Base-by-base conservation (phyloP, 106 monocot genomes). In the Apostasia shenzhenica region DNA sequence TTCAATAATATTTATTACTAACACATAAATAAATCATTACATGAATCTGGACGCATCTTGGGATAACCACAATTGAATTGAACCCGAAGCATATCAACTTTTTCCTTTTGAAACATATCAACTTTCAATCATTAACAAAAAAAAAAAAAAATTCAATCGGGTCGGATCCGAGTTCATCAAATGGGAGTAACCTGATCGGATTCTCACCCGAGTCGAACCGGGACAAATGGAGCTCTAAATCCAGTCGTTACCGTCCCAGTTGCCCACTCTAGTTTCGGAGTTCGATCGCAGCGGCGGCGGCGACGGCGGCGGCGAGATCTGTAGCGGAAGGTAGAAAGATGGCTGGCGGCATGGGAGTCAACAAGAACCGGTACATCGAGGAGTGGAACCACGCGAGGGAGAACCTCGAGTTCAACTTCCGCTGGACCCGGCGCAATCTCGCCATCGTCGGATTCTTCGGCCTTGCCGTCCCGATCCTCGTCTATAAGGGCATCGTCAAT, bases 341-440 rank as follows among this genome's bases (percentile, higher is more conserved):
- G 94, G 94, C 79, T 5, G 94, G 94, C 64, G 94, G 94, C n/a
- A 94, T 94, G 94, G 94, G 85, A 69, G 94, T 91, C 67, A 85
- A 86, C 73, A 83, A 79, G 79, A 91, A 94, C 94, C 76, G 72
- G 70, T 84, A 70, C 83, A 83, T 94, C 57, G 94, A 94, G 80
- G 88, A 91, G 12, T 94, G 91, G 91, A 84, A 77, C 84, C 75
- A 85, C 11, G 94, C 77, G 12, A 59, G 94, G 9, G 91, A 91
- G 79, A 91, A 94, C 51, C 85, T 94, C 8, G 91, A 94, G 85
- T 61, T 84, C 57, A 91, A 88, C 79, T 94, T 94, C 75, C 87
- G 91, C 50, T 94, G 91, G 91, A 83, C 83, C 56, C 88, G 94
- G 65, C 94, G 91, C 81, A 94, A 76, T 78, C 81, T 94, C 56